phyloP scores from a whole-genome alignment of 345 rosid genomes.

The Gossypium arboreum region DNA sequence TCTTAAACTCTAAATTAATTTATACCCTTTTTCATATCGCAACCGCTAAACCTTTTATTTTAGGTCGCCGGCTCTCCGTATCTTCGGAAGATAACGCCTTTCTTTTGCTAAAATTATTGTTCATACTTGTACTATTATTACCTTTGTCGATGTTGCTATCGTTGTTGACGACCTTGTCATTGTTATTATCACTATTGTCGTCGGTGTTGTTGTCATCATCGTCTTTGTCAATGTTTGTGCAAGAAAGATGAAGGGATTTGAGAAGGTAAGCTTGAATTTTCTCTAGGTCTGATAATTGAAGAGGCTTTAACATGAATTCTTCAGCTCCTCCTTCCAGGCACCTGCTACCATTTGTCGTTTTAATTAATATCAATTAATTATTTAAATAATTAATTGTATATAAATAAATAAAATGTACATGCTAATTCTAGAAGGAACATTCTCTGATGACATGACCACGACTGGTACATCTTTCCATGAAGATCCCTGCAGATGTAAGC shows the following conservation, averaged over 20 bases:
- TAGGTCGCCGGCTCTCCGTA: conserved; percentile 28
- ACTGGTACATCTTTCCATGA: conserved; percentile 72
- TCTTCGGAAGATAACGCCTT: conserved; percentile 36
- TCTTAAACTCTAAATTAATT: too few relatives aligned
- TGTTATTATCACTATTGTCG: too few relatives aligned
- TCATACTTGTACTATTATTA: background rate
- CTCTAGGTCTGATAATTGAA: conserved; percentile 44
- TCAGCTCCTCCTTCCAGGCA: conserved; percentile 64
- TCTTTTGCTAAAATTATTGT: conserved; percentile 31
- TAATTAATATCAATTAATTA: too few relatives aligned
- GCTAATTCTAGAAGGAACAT: conserved; percentile 66
- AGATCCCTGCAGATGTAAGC: conserved; percentile 40
- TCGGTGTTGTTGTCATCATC: background rate
- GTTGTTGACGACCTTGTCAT: too few relatives aligned
- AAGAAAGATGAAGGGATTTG: conserved; percentile 28
- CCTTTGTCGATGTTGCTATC: background rate
- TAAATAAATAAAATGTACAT: conserved; percentile 19
- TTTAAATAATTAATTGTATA: too few relatives aligned
- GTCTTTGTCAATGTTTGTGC: background rate
- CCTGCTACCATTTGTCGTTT: conserved; percentile 18
- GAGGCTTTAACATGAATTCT: conserved; percentile 53
- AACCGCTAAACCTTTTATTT: conserved; percentile 35
- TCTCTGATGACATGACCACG: conserved; percentile 87
- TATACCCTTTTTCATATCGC: conserved; percentile 8
- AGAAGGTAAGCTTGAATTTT: conserved; percentile 41